Percentiles rank a stretch among this genome's conserved stretches.
phyloP scores from a whole-genome alignment of 768 basidiomycete species.

The Lactarius hatsudake region DNA sequence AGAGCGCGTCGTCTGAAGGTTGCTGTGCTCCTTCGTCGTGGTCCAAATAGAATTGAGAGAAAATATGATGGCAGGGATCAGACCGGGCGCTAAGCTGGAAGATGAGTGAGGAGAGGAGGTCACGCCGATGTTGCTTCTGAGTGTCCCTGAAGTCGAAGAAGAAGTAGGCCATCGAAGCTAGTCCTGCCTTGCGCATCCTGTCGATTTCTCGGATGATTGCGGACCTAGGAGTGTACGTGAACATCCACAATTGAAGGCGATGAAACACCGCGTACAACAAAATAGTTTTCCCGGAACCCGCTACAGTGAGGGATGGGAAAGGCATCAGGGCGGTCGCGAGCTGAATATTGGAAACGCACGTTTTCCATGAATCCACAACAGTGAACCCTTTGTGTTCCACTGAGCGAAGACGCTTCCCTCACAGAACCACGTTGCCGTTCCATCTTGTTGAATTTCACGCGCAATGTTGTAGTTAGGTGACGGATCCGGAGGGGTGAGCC shows the following conservation, averaged over 20 bases:
- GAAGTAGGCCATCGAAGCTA: constrained; percentile 4
- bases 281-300: constrained; percentile 10
- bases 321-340: not conserved
- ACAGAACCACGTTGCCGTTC: not conserved
- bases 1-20: not conserved
- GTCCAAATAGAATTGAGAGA: not conserved
- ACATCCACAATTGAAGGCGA: not conserved
- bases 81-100: not conserved
- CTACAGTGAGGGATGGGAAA: not conserved
- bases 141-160: constrained; percentile 11
- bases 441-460: not conserved
- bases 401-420: not conserved
- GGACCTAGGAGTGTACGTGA: not conserved
- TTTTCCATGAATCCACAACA: constrained; percentile 13
- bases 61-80: not conserved
- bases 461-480: constrained; percentile 1
- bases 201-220: not conserved
- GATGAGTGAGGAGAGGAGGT: not conserved
- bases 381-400: not conserved
- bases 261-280: not conserved
- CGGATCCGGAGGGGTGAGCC: constrained; percentile 16
- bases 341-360: not conserved
- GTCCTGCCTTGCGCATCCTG: not conserved
- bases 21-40: not conserved
- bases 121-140: not conserved